These are phyloP conservation scores for Thermomyces lanuginosus DNA, from an alignment of 2,329 filamentous ascomycete species.

Conservation along the genomic window DNA sequence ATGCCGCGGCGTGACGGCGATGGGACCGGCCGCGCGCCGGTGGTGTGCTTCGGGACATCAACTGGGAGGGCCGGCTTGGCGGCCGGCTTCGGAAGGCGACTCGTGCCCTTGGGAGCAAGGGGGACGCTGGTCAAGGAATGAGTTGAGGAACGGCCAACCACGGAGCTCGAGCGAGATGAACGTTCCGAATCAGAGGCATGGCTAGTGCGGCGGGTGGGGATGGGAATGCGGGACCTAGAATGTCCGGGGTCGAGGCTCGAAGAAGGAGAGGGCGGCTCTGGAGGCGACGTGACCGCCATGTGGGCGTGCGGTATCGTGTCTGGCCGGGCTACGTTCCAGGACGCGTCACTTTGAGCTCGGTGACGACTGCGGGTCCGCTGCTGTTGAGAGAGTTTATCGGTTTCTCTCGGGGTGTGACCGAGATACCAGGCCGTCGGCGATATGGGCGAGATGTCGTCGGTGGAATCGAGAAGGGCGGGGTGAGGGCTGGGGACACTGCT, in stretches of 20 bases:
- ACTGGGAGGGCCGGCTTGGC: too few species aligned
- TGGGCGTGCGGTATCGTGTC: too few species aligned
- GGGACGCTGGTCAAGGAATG: constrained; percentile 15
- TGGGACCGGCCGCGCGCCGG: constrained; percentile 15
- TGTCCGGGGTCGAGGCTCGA: constrained; percentile 14
- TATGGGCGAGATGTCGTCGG: constrained; percentile 34
- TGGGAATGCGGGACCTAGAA: constrained; percentile 31
- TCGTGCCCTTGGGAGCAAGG: constrained; percentile 24
- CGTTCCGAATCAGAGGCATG: constrained; percentile 26
- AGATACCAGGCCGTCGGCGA: constrained; percentile 55
- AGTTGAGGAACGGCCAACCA: constrained; percentile 14
- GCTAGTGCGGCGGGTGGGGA: constrained; percentile 25
- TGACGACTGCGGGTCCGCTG: constrained; percentile 16
- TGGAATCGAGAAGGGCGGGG: constrained; percentile 26
- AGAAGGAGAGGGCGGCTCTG: constrained; percentile 13
- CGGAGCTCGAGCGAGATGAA: constrained; percentile 22
- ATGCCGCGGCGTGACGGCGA: constrained; percentile 21
- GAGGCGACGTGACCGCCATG: constrained; percentile 19
- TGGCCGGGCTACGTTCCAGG: too few species aligned
- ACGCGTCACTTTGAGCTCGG: constrained; percentile 42
- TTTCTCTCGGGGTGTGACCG: constrained; percentile 30
- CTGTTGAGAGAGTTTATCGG: constrained; percentile 13
- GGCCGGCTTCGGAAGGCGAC: constrained; percentile 25
- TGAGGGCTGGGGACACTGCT: constrained; percentile 45
- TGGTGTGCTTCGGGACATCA: constrained; percentile 14